phyloP scores from a whole-genome alignment of 2,329 filamentous ascomycete species.

The Fusarium sambucinum region DNA sequence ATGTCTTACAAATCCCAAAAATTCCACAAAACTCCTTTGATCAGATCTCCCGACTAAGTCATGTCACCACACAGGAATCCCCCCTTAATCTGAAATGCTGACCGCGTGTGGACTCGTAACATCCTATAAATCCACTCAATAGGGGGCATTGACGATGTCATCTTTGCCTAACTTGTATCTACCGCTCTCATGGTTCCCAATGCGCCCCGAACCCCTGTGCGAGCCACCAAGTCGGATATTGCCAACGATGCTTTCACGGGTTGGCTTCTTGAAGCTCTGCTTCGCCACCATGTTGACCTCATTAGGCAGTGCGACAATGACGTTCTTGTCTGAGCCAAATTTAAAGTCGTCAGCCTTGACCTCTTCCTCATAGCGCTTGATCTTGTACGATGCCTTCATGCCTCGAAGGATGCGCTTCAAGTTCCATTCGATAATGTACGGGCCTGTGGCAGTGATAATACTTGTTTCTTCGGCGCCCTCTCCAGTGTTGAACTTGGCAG shows the following conservation, averaged over 20 bases:
- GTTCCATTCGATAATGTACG: slow-evolving; percentile 97
- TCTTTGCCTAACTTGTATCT: slow-evolving; percentile 81
- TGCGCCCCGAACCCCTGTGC: slow-evolving; percentile 63
- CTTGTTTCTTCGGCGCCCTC: slow-evolving; percentile 85
- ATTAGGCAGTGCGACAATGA: slow-evolving; percentile 95
- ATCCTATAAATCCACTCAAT: slow-evolving; percentile 52
- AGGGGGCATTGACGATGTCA: slow-evolving; percentile 83
- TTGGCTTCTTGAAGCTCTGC: slow-evolving; percentile 85
- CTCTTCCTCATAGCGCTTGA: slow-evolving; percentile 95
- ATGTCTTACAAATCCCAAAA: slow-evolving; percentile 39
- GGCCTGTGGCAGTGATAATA: slow-evolving; percentile 95
- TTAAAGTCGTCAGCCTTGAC: slow-evolving; percentile 99
- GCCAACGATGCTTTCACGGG: slow-evolving; percentile 89
- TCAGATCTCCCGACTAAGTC: slow-evolving; percentile 22
- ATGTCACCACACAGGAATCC: slow-evolving; percentile 1
- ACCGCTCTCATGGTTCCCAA: slow-evolving; percentile 66
- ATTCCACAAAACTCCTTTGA: slow-evolving; percentile 43
- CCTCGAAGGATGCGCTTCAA: slow-evolving; percentile 88
- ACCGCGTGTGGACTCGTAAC: not conserved
- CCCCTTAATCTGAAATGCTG: not conserved
- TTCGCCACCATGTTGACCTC: slow-evolving; percentile 98
- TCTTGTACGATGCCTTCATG: slow-evolving; percentile 89
- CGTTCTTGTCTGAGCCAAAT: slow-evolving; percentile 96
- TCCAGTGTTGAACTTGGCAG: slow-evolving; percentile 93
- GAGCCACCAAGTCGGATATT: slow-evolving; percentile 63